Conservation (phyloP, 2,329 filamentous ascomycete genomes). For the Rosellinia necatrix region DNA sequence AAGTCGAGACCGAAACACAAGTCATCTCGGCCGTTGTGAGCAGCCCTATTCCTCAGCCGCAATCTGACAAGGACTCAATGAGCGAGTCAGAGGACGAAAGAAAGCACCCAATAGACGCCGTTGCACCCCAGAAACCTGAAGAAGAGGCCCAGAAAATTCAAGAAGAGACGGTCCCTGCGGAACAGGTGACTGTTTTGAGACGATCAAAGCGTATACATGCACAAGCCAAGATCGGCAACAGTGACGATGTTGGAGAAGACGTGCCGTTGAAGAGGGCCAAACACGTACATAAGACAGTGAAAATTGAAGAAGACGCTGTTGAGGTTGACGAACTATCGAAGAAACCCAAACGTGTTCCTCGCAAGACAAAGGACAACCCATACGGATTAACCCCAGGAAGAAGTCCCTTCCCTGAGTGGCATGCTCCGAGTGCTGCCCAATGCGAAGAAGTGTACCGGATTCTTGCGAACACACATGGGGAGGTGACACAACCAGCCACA, state of each 20-base stretch:
- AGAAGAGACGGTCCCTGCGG: neutral
- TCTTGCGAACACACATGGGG: constrained; percentile 68
- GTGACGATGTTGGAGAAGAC: neutral
- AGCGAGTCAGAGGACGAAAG: neutral
- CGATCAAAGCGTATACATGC: constrained; percentile 19
- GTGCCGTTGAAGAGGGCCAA: constrained; percentile 17
- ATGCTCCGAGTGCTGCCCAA: constrained; percentile 67
- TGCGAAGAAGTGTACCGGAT: constrained; percentile 72
- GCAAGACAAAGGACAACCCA: constrained; percentile 44
- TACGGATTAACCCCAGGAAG: constrained; percentile 60
- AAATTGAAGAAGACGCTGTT: neutral
- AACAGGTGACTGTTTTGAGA: constrained; percentile 4
- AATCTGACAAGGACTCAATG: neutral
- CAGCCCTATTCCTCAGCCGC: neutral
- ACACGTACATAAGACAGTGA: constrained; percentile 10
- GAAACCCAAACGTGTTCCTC: constrained; percentile 32
- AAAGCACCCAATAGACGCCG: neutral
- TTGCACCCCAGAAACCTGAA: neutral
- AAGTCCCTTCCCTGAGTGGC: constrained; percentile 71
- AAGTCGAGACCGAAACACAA: neutral
- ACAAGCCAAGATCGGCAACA: constrained; percentile 5
- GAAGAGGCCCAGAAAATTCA: neutral
- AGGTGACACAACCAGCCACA: constrained; percentile 64
- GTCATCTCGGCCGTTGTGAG: neutral
- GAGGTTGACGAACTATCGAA: constrained; percentile 9